Percentiles rank a stretch among this genome's conserved stretches.
Evolutionary conservation across 1,284 basidiomycete genomes (phyloP).

Genomic region (Vanrija humicola): DNA sequence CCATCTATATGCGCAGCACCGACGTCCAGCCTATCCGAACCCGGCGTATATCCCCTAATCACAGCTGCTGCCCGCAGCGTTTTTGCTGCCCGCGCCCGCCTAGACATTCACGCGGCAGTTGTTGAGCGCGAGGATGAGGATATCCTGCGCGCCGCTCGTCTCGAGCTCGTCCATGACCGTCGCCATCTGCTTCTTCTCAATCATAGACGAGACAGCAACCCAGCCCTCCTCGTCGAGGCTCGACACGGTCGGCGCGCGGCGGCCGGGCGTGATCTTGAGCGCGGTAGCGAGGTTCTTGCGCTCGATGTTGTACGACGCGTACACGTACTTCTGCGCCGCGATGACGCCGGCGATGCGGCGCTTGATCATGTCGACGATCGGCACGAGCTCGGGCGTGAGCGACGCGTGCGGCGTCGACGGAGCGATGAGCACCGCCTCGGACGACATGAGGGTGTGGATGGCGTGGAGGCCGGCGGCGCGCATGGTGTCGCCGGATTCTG

Average conservation of each 20-base stretch:
- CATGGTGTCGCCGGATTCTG: conserved; percentile 99
- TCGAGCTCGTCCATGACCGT: conserved; percentile 86
- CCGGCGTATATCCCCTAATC: background rate
- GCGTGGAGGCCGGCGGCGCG: conserved; percentile 92
- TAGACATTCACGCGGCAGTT: conserved; percentile 81
- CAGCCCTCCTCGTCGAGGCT: conserved; percentile 74
- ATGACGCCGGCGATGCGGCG: conserved; percentile 88
- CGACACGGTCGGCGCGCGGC: conserved; percentile 84
- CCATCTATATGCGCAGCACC: background rate
- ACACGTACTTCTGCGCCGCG: conserved; percentile 80
- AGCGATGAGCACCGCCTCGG: conserved; percentile 92
- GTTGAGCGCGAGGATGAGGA: conserved; percentile 82
- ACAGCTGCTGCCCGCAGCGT: too few species aligned
- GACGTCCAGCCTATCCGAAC: background rate
- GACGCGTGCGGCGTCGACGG: conserved; percentile 65
- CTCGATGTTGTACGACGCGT: conserved; percentile 87
- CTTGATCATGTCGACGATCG: conserved; percentile 74
- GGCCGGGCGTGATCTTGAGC: conserved; percentile 75
- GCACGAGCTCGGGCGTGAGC: conserved; percentile 54
- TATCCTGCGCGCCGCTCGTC: conserved; percentile 79
- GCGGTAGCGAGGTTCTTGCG: conserved; percentile 63
- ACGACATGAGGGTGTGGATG: conserved; percentile 80
- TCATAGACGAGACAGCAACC: conserved; percentile 92
- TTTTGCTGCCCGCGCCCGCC: background rate
- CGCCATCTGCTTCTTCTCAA: conserved; percentile 78